These are phyloP conservation scores for Phoenix roebelenii DNA, from an alignment of 176 grass and related monocot genomes.

Conservation along the genomic window DNA sequence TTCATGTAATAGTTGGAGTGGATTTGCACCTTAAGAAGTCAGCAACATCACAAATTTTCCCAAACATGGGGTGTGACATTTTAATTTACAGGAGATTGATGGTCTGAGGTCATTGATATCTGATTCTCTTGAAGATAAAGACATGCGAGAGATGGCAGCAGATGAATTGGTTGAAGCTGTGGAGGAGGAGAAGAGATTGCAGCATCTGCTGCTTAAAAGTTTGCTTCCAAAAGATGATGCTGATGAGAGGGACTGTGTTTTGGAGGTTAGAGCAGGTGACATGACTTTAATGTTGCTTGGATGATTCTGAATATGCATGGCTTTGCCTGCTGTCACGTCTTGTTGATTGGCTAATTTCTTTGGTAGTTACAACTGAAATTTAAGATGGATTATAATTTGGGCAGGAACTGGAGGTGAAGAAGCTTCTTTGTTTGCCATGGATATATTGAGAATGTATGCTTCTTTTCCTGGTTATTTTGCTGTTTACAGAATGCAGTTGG, in stretches of 20 bases:
- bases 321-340: background rate
- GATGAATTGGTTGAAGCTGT: constrained; percentile 57
- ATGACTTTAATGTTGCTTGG: background rate
- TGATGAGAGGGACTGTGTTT: constrained; percentile 72
- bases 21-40: background rate
- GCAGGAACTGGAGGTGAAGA: constrained; percentile 93
- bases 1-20: background rate
- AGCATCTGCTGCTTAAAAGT: constrained; percentile 40
- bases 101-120: constrained; percentile 49
- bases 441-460: constrained; percentile 80
- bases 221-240: constrained; percentile 94
- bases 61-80: background rate
- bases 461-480: background rate
- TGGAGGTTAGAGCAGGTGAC: constrained; percentile 89
- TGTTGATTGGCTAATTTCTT: background rate
- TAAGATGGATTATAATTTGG: constrained; percentile 6
- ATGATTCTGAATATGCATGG: background rate
- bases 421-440: constrained; percentile 92
- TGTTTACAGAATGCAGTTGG: background rate
- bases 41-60: background rate
- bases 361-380: background rate
- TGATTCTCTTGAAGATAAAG: constrained; percentile 53
- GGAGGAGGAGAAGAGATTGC: constrained; percentile 43
- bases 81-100: constrained; percentile 49
- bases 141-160: constrained; percentile 67